These are phyloP conservation scores for Silene latifolia DNA, from an alignment of 148 eudicot species.

Conservation along the genomic window DNA sequence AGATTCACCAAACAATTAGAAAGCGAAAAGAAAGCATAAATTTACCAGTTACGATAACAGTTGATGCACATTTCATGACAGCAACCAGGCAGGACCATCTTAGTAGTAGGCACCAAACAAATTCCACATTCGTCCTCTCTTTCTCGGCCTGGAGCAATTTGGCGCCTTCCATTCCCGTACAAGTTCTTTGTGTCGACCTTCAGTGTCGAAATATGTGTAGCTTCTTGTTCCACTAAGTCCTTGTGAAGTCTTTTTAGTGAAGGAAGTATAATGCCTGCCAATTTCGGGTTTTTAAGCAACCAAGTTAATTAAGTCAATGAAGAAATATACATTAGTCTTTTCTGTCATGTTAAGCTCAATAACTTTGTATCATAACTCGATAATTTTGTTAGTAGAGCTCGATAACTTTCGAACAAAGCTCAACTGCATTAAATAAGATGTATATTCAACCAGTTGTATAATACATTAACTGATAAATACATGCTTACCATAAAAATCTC, in stretches of 20 bases:
- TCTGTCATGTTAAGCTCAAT: too few relatives aligned
- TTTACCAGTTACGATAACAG: conserved; percentile 74
- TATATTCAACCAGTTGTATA: too few relatives aligned
- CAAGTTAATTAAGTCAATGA: background rate
- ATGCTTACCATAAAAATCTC: conserved; percentile 81
- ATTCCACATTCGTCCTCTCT: conserved; percentile 88
- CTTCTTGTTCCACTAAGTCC: conserved; percentile 49
- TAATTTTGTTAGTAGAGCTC: too few relatives aligned
- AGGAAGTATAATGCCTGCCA: conserved; percentile 76
- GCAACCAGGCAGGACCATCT: conserved; percentile 78
- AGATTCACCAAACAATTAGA: background rate
- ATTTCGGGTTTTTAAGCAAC: background rate
- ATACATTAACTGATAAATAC: too few relatives aligned
- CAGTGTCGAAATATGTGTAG: conserved; percentile 10
- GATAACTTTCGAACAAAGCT: too few relatives aligned
- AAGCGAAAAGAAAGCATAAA: background rate
- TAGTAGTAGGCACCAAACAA: conserved; percentile 67
- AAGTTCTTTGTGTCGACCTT: conserved; percentile 8
- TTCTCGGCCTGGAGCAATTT: conserved; percentile 40
- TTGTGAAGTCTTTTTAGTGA: conserved; percentile 59
- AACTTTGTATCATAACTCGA: too few relatives aligned
- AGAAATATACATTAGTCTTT: background rate
- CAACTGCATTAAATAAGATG: too few relatives aligned
- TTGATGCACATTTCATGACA: conserved; percentile 88
- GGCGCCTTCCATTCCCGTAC: conserved; percentile 24